Evolutionary conservation across 768 basidiomycete genomes (phyloP), one percentile per base, ranked within the genome.

Genomic region (Ramaria sp.): DNA sequence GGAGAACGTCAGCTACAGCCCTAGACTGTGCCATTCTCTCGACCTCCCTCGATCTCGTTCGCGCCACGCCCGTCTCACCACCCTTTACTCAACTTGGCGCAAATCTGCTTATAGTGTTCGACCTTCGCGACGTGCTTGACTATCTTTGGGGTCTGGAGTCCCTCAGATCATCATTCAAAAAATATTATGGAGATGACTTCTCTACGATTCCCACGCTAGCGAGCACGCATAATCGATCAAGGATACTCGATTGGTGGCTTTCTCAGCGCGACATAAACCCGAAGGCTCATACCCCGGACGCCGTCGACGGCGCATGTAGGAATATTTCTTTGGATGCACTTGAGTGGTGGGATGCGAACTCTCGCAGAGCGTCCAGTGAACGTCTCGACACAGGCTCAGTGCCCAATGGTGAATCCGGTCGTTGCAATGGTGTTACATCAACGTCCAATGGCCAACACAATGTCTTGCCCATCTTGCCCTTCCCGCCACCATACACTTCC

Each of bases 201-300:
- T 80, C 81, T 65, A 69, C 85, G 48, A 82, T 93, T 48, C 88
- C 86, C 16, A 81, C 82, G 51, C 82, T 81, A 55, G 90, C 91
- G 9, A 85, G 86, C 25, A 75, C 78, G 38, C 77, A 90, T 64
- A 87, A 89, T 10, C 78, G 89, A 15, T 76, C 73, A 2, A 66
- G 73, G 15, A 81, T 92, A 5, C 78, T 94, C 39, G 76, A 80
- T 3, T 93, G 91, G 90, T 92, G 88, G 82, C 81, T 83, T 60
- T 74, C 80, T 57, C 77, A 73, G 32, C 72, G 75, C 50, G 77
- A 82, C 48, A 74, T 78, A 37, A 76, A 83, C 61, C 74, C 82
- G 8, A 63, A 62, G 16, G 52, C 49, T 18, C 43, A 63, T 52
- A 72, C 85, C 44, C 71, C 79, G 13, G 82, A 88, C 25, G 83